These are phyloP conservation scores for Taiwanofungus camphoratus DNA, from an alignment of 1,284 basidiomycete genomes.

Conservation along the genomic window DNA sequence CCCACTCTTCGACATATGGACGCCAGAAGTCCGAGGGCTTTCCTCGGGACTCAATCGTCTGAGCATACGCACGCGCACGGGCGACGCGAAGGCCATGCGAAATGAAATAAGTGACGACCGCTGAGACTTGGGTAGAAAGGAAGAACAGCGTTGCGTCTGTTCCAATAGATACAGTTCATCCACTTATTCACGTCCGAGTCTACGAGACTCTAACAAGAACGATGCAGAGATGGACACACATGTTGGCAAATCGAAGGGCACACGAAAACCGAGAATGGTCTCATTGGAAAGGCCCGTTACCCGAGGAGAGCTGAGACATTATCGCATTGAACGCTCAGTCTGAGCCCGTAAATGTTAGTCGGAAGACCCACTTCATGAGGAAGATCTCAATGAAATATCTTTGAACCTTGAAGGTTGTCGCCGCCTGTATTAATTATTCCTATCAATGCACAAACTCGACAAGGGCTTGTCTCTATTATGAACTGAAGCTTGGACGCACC, in stretches of 20 bases:
- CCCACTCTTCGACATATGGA: slow-evolving; percentile 86
- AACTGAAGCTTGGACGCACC: slow-evolving; percentile 37
- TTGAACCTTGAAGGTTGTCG: slow-evolving; percentile 61
- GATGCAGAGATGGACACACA: slow-evolving; percentile 35
- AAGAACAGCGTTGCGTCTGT: slow-evolving; percentile 73
- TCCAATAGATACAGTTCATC: slow-evolving; percentile 5
- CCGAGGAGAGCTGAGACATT: slow-evolving; percentile 46
- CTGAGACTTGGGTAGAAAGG: slow-evolving; percentile 65
- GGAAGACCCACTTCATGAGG: slow-evolving; percentile 48
- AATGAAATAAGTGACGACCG: slow-evolving; percentile 76
- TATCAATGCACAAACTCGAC: neutral
- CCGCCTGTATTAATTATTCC: slow-evolving; percentile 35
- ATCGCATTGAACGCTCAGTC: neutral
- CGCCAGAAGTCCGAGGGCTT: slow-evolving; percentile 83
- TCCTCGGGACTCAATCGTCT: slow-evolving; percentile 74
- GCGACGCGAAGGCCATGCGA: slow-evolving; percentile 69
- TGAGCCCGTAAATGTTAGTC: slow-evolving; percentile 8
- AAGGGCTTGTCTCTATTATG: neutral
- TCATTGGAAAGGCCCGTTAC: slow-evolving; percentile 62
- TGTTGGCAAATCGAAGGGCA: slow-evolving; percentile 63
- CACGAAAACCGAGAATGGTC: slow-evolving; percentile 53
- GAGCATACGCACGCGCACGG: slow-evolving; percentile 70
- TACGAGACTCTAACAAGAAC: neutral
- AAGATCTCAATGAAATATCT: slow-evolving; percentile 56
- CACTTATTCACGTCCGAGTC: neutral